phyloP scores from a whole-genome alignment of 108 stramenopile species.

The Pseudonitzschia pungens region DNA sequence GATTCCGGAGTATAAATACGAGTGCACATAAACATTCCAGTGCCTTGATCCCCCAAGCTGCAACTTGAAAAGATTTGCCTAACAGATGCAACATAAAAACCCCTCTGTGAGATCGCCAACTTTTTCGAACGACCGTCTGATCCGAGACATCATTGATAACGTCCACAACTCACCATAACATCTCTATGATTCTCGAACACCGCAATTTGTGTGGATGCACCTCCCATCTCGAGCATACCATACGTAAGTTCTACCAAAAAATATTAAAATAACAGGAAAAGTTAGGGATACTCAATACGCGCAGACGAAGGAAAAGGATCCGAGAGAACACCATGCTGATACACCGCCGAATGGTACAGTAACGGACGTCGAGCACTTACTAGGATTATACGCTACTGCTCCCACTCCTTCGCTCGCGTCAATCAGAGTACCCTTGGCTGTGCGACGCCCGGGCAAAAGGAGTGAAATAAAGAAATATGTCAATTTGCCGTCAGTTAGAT shows the following conservation, averaged over 20 bases:
- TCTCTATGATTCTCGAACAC: slow-evolving; percentile 83
- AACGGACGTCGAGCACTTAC: slow-evolving; percentile 2
- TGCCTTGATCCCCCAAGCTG: slow-evolving; percentile 81
- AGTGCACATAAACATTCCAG: slow-evolving; percentile 93
- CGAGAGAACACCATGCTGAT: background rate
- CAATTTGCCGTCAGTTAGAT: background rate
- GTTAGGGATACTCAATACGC: background rate
- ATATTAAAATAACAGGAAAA: background rate
- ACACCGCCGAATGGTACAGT: background rate
- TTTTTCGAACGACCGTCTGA: no score
- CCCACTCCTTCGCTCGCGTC: slow-evolving; percentile 59
- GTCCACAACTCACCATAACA: slow-evolving; percentile 49
- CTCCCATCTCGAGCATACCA: slow-evolving; percentile 89
- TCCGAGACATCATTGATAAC: background rate
- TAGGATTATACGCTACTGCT: slow-evolving; percentile 5
- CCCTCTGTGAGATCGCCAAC: no score
- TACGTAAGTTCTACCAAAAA: slow-evolving; percentile 46
- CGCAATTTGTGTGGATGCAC: slow-evolving; percentile 84
- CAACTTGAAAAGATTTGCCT: slow-evolving; percentile 75
- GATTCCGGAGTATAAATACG: slow-evolving; percentile 87
- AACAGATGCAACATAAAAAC: no score
- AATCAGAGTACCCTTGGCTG: slow-evolving; percentile 57
- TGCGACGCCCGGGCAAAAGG: background rate
- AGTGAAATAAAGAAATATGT: no score
- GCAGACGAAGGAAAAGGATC: background rate